A percentile compares a stretch with the other conserved stretches of the same genome.
phyloP scores from a whole-genome alignment of 345 rosid genomes.

The Citrus cavaleriei region DNA sequence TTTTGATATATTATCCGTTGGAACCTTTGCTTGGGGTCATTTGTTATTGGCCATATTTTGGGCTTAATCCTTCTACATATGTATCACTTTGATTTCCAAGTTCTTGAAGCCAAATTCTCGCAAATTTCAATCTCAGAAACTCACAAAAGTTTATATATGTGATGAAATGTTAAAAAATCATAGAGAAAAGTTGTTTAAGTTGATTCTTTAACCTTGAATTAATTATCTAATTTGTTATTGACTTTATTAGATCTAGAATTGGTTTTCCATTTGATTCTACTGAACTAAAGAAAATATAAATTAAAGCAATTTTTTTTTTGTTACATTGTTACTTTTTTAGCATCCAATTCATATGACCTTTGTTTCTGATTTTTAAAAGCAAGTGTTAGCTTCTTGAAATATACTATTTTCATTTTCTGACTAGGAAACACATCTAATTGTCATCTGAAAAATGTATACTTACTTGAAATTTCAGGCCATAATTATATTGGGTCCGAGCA shows the following conservation, averaged over 20 bases:
- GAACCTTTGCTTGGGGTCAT: not conserved
- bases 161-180: not conserved
- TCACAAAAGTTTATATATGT: not conserved
- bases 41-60: not conserved
- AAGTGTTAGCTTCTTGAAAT: not conserved
- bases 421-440: not conserved
- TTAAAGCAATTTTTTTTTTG: not conserved
- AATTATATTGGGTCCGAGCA: slow-evolving; percentile 99
- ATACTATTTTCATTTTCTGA: not conserved
- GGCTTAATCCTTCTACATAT: not conserved
- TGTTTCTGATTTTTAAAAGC: not conserved
- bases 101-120: not conserved
- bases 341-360: not conserved
- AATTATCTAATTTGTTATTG: not conserved
- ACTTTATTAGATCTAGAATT: not conserved
- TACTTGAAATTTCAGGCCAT: slow-evolving; percentile 58
- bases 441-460: not conserved
- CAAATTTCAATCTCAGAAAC: not conserved
- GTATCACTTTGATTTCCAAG: not conserved
- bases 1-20: not conserved
- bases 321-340: not conserved
- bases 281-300: not conserved
- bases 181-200: not conserved
- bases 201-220: not conserved
- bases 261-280: not conserved